These are phyloP conservation scores for Cladosporium sp. DNA, from an alignment of 2,329 filamentous ascomycete species.

Conservation along the genomic window DNA sequence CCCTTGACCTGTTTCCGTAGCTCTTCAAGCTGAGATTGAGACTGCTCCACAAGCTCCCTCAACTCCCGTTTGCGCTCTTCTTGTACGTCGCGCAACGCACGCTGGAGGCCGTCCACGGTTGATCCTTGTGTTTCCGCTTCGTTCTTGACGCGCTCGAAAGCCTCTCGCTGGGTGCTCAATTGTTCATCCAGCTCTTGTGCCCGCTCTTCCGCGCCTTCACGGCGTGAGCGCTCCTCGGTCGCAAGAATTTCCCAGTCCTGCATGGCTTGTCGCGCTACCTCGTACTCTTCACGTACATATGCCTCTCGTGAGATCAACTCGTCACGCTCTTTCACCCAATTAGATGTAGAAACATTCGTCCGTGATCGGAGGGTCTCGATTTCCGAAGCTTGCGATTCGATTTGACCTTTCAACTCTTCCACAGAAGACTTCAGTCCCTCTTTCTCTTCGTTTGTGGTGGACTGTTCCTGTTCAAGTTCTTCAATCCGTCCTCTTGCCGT, in stretches of 20 bases:
- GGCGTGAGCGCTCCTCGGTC: constrained; percentile 92
- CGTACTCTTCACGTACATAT: constrained; percentile 79
- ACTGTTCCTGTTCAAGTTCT: constrained; percentile 35
- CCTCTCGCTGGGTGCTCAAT: constrained; percentile 62
- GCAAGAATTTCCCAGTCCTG: constrained; percentile 98
- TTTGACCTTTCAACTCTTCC: constrained; percentile 61
- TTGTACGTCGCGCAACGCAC: constrained; percentile 87
- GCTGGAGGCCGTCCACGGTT: constrained; percentile 82
- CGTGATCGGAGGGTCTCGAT: constrained; percentile 75
- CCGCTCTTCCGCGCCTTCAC: constrained; percentile 76
- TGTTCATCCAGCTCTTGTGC: constrained; percentile 85
- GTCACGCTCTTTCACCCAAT: constrained; percentile 90
- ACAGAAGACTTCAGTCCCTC: constrained; percentile 58
- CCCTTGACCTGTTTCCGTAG: constrained; percentile 70
- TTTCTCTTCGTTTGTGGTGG: constrained; percentile 35
- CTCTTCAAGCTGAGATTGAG: constrained; percentile 75
- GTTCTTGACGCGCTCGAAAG: constrained; percentile 66
- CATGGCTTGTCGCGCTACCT: constrained; percentile 91
- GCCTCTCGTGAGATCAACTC: constrained; percentile 73
- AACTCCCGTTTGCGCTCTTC: constrained; percentile 86
- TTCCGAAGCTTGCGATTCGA: constrained; percentile 71
- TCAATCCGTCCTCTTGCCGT: constrained; percentile 75
- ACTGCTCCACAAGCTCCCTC: constrained; percentile 88
- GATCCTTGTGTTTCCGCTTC: constrained; percentile 76
- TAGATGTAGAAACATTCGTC: constrained; percentile 83